phyloP scores from a whole-genome alignment of 768 basidiomycete genomes.

The Suillus ampliporus region DNA sequence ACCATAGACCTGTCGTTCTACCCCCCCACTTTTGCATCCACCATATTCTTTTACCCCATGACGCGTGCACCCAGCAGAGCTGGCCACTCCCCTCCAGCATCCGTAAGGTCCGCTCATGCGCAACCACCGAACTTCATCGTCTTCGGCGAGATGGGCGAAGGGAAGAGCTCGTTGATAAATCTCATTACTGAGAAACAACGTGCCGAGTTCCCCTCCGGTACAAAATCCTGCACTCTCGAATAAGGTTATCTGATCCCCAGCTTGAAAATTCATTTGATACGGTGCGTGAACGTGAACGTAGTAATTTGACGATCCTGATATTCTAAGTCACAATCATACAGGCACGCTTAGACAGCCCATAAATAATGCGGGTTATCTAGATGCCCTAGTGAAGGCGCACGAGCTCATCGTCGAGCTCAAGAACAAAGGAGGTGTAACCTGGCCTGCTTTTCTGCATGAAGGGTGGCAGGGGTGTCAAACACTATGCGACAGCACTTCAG shows the following conservation, averaged over 20 bases:
- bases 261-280: background rate
- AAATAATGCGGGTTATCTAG: conserved; percentile 27
- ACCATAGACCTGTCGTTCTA: background rate
- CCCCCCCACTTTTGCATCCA: no score
- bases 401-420: conserved; percentile 40
- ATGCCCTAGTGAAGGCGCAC: conserved; percentile 36
- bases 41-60: background rate
- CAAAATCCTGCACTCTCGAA: conserved; percentile 9
- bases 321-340: background rate
- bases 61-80: background rate
- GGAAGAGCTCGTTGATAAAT: conserved; percentile 17
- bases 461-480: conserved; percentile 35
- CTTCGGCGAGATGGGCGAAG: conserved; percentile 18
- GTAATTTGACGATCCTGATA: background rate
- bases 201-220: conserved; percentile 3
- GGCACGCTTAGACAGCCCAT: conserved; percentile 37
- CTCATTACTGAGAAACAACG: conserved; percentile 11
- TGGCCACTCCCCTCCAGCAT: background rate
- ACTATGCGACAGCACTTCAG: conserved; percentile 35
- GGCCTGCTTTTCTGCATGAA: conserved; percentile 44
- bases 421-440: conserved; percentile 40
- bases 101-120: background rate
- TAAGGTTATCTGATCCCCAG: background rate
- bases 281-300: background rate
- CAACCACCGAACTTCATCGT: conserved; percentile 15